Evolutionary conservation across 345 rosid species (phyloP), one percentile per base, ranked within the genome.

Genomic region (Erysimum cheiranthoides): DNA sequence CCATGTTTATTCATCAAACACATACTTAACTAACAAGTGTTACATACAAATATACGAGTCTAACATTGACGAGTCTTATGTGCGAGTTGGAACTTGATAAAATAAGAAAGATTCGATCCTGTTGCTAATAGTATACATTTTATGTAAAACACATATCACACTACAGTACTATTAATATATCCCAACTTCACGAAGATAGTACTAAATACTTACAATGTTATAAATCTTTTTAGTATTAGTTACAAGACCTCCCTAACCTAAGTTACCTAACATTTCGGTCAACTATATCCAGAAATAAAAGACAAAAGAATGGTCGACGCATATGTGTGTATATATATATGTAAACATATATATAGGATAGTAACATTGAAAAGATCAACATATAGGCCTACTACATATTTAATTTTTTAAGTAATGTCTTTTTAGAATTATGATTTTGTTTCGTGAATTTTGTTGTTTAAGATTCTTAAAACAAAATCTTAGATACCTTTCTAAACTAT

Each of bases 171-270:
- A 64, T 6, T 12, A 40, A 18, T 45, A 57, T 66, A 39, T 66
- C 30, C 21, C n/a, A 57, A 36, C 16, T 11, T 28, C 45, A 67
- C 16, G 60, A 39, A 74, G 28, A 56, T 60, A 17, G 5, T 30
- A 39, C 10, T 31, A 50, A 14, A 13, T 68, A 75, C 38, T 49
- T 18, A n/a, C 17, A 28, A 12, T 30, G 30, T 21, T 51, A 40
- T 17, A 68, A 25, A 50, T 50, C 47, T 10, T 75, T 51, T 40
- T 46, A 4, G 14, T 65, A 57, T 18, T 21, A 17, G 50, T n/a
- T 64, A 77, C 61, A 71, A 18, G 49, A 72, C 73, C 47, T 54
- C 67, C 56, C 75, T 54, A 57, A 66, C 69, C 56, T 59, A 78
- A 66, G 71, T 63, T 47, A 66, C 69, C 56, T 59, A 78, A 66